Conservation (phyloP, 805 yeast species). For the Dipodascus albidus region DNA sequence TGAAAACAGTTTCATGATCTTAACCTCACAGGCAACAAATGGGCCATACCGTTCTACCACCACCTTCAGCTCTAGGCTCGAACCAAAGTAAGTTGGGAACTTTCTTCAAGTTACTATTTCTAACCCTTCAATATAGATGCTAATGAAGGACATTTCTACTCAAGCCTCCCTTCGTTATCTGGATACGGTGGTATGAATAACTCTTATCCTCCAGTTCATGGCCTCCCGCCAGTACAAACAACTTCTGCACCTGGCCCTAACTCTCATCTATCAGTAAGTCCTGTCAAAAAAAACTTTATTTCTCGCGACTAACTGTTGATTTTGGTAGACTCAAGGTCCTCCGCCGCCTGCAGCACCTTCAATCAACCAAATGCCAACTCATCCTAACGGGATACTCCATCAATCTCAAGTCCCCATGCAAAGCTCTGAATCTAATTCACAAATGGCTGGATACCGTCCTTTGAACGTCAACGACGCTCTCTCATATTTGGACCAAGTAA, state of each 20-base stretch:
- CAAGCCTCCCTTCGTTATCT: constrained; percentile 21
- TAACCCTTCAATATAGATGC: constrained; percentile 3
- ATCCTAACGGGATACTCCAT: constrained; percentile 6
- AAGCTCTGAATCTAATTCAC: constrained; percentile 13
- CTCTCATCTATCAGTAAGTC: constrained; percentile 6
- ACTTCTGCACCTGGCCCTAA: constrained; percentile 7
- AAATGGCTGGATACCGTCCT: constrained; percentile 36
- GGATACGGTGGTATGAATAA: constrained; percentile 14
- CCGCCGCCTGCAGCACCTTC: constrained; percentile 12
- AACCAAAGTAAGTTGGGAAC: constrained; percentile 12
- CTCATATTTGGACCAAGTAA: constrained; percentile 90
- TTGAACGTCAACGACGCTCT: constrained; percentile 93
- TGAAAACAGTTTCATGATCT: background rate
- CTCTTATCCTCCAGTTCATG: constrained; percentile 12
- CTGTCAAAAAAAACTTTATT: constrained; percentile 7
- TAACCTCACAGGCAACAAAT: constrained; percentile 12
- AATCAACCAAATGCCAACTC: constrained; percentile 9
- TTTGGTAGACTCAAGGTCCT: constrained; percentile 11
- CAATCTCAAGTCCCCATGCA: constrained; percentile 8
- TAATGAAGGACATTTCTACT: constrained; percentile 15
- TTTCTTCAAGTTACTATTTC: constrained; percentile 9
- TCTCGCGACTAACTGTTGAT: constrained; percentile 5
- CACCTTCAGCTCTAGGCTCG: constrained; percentile 21
- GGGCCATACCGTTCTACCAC: constrained; percentile 26
- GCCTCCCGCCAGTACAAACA: constrained; percentile 4